phyloP scores from a whole-genome alignment of 352 stramenopile genomes.

The Pythium aquatile region DNA sequence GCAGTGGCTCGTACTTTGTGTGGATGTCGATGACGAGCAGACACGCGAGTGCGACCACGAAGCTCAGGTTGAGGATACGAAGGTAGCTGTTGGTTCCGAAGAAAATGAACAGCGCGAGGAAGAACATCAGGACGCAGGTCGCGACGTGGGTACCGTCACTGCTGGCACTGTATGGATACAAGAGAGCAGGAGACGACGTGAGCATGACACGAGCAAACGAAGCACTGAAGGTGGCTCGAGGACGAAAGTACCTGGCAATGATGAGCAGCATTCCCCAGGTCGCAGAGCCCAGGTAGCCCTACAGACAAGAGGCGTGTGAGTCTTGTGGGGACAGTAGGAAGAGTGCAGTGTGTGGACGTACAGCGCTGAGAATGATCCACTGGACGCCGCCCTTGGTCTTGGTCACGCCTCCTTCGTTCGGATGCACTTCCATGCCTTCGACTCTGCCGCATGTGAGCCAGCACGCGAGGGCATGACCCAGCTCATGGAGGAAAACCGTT shows the following conservation, averaged over 20 bases:
- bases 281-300: conserved; percentile 82
- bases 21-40: conserved; percentile 67
- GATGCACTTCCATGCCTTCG: conserved; percentile 87
- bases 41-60: conserved; percentile 73
- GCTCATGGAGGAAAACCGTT: conserved; percentile 86
- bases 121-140: conserved; percentile 81
- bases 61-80: conserved; percentile 75
- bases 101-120: conserved; percentile 82
- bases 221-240: neutral
- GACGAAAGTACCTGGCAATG: conserved; percentile 42
- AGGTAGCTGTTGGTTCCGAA: conserved; percentile 84
- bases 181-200: neutral
- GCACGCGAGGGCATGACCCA: conserved; percentile 77
- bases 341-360: no score
- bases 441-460: conserved; percentile 87
- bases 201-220: neutral
- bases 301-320: neutral
- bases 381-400: conserved; percentile 49
- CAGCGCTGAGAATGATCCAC: conserved; percentile 30
- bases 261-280: conserved; percentile 83
- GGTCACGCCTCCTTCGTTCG: conserved; percentile 85
- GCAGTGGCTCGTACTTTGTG: conserved; percentile 59
- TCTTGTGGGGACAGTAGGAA: no score
- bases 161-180: conserved; percentile 34
- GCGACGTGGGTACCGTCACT: conserved; percentile 56